Evolutionary conservation across 2,329 filamentous ascomycete genomes (phyloP), one percentile per base, ranked within the genome.

Genomic region (Pseudonectria buxi): DNA sequence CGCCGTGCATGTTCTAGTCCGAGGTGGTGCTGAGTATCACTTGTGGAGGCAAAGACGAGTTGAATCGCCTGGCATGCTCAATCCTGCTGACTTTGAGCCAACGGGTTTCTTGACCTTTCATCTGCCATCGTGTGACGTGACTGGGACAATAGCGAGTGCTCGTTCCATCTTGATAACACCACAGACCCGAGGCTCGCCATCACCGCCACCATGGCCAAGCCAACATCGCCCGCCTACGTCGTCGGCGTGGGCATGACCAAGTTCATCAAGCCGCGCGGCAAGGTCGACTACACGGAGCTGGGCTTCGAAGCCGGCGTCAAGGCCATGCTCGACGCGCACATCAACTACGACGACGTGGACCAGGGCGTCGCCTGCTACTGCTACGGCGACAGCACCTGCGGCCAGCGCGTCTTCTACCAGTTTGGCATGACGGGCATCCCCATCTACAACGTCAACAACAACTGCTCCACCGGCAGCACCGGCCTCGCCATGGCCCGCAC

Each of bases 371-470:
- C 89, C n/a, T 95, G 90, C 73, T 96, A 94, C 71, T 94, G 88
- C 73, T 95, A 95, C 61, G 90, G 90, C 56, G 90, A 96, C 69
- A 88, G 81, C 45, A 95, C 90, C 37, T 92, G 85, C 64, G 90
- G 90, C 31, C 90, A 96, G 71, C 83, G 90, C 47, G 89, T 96
- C 56, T 95, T 96, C 67, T 96, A 96, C 68, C 90, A 96, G 67
- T 95, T 96, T 62, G 92, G 90, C 68, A 89, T 96, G 82, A 95
- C 89, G 28, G 74, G 83, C 56, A 95, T 96, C 52, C 90, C 90
- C 54, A 87, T 96, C 59, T 89, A 94, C 72, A 96, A 96, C 57
- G 87, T 95, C 57, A 96, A 95, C 76, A 96, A 96, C 74, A 95
- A 95, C 71, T 96, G 90, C 72, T 86, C 86, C 4, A 96, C 90